Evolutionary conservation across 306 rosid species (phyloP), one percentile per base, ranked within the genome.

Genomic region (Dalbergia oliveri): DNA sequence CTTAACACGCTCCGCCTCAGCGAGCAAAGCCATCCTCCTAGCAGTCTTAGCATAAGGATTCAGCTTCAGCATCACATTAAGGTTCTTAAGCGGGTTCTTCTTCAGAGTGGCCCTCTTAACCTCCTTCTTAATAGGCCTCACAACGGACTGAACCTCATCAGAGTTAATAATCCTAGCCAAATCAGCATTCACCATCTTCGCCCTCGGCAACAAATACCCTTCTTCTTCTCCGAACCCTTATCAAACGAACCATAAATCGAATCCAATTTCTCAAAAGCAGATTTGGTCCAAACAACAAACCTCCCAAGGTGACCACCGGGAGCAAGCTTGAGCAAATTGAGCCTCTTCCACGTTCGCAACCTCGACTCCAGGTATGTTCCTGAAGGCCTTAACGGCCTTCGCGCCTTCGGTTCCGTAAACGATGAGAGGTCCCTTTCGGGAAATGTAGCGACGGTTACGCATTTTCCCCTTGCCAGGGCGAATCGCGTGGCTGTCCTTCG

Each of bases 231-330:
- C 0, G 97, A 90, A 0, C 74, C 11, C 88, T 86, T 94, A 6
- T 94, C 97, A 10, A 94, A 92, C 0, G 98, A 85, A 0, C 98
- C 97, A 13, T 94, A 94, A 13, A 94, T 88, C 0, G 98, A 92
- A 39, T 94, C 98, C 0, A 94, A 82, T 79, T 90, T 94, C 93
- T 94, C 97, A n/a, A 94, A 88, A 18, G 98, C 97, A 6, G 93
- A 83, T 41, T 92, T 90, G 0, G 97, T 94, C 98, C 98, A 94
- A 51, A 94, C 82, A 10, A 94, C 93, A 5, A 94, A 90, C 79
- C 98, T 84, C 0, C 97, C 97, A 0, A 94, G 88, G 70, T 94
- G 98, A 11, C 98, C 98, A 54, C 96, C 98, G 0, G 98, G 98
- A 0, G 98, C 98, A 0, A 94, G 87, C 74, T 89, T 94, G 64